Evolutionary conservation across 176 grass and related monocot genomes (phyloP).

Genomic region (Chloris gayana): DNA sequence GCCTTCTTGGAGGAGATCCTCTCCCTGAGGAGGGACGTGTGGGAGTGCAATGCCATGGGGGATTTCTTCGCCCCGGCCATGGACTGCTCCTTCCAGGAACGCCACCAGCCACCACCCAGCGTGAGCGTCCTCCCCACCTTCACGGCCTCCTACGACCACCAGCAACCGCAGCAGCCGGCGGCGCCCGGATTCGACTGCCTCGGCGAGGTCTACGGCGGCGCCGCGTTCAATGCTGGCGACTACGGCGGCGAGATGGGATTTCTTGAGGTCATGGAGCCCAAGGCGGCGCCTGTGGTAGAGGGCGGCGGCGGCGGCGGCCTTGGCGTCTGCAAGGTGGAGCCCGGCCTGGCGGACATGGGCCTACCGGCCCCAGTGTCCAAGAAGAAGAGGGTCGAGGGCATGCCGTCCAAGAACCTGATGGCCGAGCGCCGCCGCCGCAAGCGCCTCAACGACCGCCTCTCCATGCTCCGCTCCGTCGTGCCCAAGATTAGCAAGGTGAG

Average conservation of each 20-base stretch:
- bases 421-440: conserved; percentile 95
- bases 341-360: conserved; percentile 46
- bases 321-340: conserved; percentile 80
- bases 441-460: conserved; percentile 96
- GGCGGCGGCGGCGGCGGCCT: no score
- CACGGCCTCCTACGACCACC: conserved; percentile 55
- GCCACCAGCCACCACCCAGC: conserved; percentile 42
- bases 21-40: conserved; percentile 68
- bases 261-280: conserved; percentile 42
- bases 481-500: conserved; percentile 99
- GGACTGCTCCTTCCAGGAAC: conserved; percentile 81
- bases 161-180: conserved; percentile 10
- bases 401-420: conserved; percentile 99
- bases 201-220: conserved; percentile 62
- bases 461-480: conserved; percentile 97
- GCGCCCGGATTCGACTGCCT: conserved; percentile 74
- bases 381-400: conserved; percentile 94
- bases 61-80: conserved; percentile 81
- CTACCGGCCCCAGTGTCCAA: conserved; percentile 45
- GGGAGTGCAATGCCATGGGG: conserved; percentile 77
- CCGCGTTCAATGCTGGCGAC: conserved; percentile 38
- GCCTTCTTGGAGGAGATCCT: conserved; percentile 90
- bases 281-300: conserved; percentile 41
- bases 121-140: conserved; percentile 64
- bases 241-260: conserved; percentile 59